Evolutionary conservation across 2,329 filamentous ascomycete genomes (phyloP).

Genomic region (Microsporum canis): DNA sequence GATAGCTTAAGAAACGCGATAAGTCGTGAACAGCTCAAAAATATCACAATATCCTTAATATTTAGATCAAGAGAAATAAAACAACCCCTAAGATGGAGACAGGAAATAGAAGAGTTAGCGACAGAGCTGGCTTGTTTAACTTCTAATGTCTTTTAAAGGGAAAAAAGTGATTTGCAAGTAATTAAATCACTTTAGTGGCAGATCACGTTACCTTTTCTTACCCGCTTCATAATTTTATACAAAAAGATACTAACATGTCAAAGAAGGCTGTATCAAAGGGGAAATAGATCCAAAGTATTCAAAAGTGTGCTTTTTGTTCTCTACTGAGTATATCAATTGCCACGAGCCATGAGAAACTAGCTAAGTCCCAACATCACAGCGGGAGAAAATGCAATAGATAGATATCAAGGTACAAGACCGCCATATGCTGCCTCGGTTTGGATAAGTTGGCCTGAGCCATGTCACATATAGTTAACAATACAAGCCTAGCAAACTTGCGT

Average conservation of each 20-base stretch:
- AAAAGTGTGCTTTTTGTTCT: constrained; percentile 1
- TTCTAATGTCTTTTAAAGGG: not conserved
- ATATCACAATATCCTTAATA: not conserved
- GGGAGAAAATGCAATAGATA: not conserved
- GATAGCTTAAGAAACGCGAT: no score
- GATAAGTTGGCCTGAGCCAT: not conserved
- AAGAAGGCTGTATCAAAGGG: no score
- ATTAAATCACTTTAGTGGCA: not conserved
- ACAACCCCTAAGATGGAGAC: not conserved
- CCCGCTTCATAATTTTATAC: not conserved
- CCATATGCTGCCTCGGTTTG: not conserved
- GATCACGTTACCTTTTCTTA: not conserved
- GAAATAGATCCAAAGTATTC: not conserved
- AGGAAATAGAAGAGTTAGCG: not conserved
- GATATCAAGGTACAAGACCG: not conserved
- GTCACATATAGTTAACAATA: not conserved
- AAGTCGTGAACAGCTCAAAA: no score
- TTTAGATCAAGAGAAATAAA: not conserved
- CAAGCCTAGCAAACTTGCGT: not conserved
- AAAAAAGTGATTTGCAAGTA: not conserved
- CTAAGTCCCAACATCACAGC: not conserved
- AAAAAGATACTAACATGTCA: not conserved
- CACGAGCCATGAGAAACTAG: not conserved
- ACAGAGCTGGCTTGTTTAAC: not conserved
- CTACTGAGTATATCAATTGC: not conserved